phyloP scores from a whole-genome alignment of 805 yeast species.

The Kluyveromyces starmeri region DNA sequence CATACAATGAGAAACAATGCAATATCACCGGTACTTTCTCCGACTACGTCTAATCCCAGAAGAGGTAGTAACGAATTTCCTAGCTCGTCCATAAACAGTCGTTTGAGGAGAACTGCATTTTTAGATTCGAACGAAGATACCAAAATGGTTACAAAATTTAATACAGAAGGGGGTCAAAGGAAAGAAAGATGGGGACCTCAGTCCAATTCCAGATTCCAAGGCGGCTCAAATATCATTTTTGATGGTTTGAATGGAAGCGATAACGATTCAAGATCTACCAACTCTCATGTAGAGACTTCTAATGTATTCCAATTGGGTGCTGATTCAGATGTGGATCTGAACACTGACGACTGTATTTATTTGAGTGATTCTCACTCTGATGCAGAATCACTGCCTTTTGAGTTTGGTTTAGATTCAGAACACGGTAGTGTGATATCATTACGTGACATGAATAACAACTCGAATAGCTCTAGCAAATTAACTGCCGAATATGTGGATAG shows the following conservation, averaged over 20 bases:
- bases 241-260: conserved; percentile 4
- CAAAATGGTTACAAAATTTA: neutral
- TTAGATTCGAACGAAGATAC: neutral
- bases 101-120: conserved; percentile 3
- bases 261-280: conserved; percentile 2
- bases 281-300: conserved; percentile 4
- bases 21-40: conserved; percentile 3
- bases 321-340: neutral
- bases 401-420: conserved; percentile 25
- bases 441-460: conserved; percentile 14
- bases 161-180: neutral
- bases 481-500: no score
- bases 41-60: neutral
- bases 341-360: neutral
- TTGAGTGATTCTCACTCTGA: conserved; percentile 8
- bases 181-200: neutral
- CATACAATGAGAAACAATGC: conserved; percentile 4
- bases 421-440: conserved; percentile 20
- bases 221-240: conserved; percentile 1
- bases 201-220: neutral
- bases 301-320: neutral
- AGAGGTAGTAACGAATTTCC: conserved; percentile 5
- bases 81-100: neutral
- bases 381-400: conserved; percentile 25
- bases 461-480: conserved; percentile 2